A percentile compares a stretch with the other conserved stretches of the same genome.
These are phyloP conservation scores for Suillus plorans DNA, from an alignment of 768 basidiomycete genomes.

Conservation along the genomic window DNA sequence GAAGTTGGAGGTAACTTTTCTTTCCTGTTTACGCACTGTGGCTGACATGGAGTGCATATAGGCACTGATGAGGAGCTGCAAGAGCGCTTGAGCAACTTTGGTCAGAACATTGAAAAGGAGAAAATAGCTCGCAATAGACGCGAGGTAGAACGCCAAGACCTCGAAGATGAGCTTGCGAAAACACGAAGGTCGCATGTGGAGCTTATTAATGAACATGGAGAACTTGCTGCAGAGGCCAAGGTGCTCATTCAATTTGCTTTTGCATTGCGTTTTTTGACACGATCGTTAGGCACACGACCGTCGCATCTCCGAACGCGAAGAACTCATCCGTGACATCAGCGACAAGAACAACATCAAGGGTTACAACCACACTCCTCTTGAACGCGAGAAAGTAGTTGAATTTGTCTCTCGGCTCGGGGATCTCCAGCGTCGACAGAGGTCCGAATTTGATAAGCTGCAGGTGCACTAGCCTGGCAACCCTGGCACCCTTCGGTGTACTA, in stretches of 20 bases:
- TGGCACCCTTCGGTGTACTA: not conserved
- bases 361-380: conserved; percentile 67
- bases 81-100: conserved; percentile 55
- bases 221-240: conserved; percentile 71
- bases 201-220: conserved; percentile 62
- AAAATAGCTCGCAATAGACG: conserved; percentile 48
- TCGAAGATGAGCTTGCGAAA: conserved; percentile 57
- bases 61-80: conserved; percentile 75
- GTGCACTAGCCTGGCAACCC: conserved; percentile 32
- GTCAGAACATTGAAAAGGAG: conserved; percentile 52
- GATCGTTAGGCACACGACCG: conserved; percentile 64
- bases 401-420: conserved; percentile 69
- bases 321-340: conserved; percentile 67
- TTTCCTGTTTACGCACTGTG: not conserved
- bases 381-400: conserved; percentile 67
- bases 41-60: conserved; percentile 24
- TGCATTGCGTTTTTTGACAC: not conserved
- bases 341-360: conserved; percentile 72
- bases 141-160: conserved; percentile 53
- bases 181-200: conserved; percentile 54
- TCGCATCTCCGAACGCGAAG: conserved; percentile 70
- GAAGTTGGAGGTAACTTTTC: conserved; percentile 55
- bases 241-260: conserved; percentile 33
- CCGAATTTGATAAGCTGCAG: conserved; percentile 67
- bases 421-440: conserved; percentile 58